Conservation (phyloP, 371 early-diverging fungal species). For the Rhizopus stolonifer region DNA sequence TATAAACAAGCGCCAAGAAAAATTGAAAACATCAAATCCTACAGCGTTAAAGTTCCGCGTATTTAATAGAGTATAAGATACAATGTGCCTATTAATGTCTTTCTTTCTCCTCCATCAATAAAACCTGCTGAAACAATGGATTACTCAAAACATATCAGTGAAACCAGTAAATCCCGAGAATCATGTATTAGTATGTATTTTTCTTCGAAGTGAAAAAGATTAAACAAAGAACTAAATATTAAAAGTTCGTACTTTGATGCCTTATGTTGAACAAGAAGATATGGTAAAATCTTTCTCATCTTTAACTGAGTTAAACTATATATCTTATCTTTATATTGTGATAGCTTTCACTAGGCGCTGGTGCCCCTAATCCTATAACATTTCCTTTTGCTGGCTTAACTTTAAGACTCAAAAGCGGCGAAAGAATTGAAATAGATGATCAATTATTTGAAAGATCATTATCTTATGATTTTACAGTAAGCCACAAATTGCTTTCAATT, state of each 20-base stretch:
- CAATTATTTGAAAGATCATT: constrained; percentile 44
- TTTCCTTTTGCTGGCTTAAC: constrained; percentile 71
- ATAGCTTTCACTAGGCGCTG: constrained; percentile 69
- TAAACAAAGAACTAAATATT: background rate
- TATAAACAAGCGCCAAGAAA: no score
- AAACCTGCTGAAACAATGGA: constrained; percentile 15
- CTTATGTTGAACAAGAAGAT: constrained; percentile 30
- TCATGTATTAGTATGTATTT: constrained; percentile 14
- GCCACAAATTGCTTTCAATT: constrained; percentile 8
- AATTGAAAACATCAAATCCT: no score
- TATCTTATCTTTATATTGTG: background rate
- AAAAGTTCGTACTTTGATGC: constrained; percentile 17
- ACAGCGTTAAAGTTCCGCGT: no score
- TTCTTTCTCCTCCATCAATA: background rate
- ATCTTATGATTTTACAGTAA: constrained; percentile 62
- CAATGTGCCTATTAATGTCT: no score
- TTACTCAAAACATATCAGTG: constrained; percentile 39
- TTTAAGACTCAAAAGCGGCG: constrained; percentile 64
- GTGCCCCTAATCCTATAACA: constrained; percentile 71
- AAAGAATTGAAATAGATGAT: constrained; percentile 47
- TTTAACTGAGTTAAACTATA: background rate
- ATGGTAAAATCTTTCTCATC: constrained; percentile 27
- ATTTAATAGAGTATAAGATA: no score
- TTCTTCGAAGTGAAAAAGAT: background rate
- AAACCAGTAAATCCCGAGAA: constrained; percentile 39